These are phyloP conservation scores for Firmiana major DNA, from an alignment of 345 rosid species.

Conservation along the genomic window DNA sequence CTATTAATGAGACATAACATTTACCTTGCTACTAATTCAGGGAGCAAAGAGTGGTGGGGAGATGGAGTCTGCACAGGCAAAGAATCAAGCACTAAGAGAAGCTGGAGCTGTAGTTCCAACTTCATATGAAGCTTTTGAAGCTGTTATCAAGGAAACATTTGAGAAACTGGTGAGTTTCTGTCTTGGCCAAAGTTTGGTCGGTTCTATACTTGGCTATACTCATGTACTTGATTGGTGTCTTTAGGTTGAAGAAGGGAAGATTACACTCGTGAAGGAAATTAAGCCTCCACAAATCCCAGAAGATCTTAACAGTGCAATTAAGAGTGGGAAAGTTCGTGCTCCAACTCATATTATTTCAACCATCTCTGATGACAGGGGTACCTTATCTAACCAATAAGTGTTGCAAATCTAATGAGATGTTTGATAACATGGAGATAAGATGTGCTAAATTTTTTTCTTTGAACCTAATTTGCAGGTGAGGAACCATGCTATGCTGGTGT, in stretches of 20 bases:
- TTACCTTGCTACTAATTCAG: conserved; percentile 35
- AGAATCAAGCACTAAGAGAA: conserved; percentile 85
- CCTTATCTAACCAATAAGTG: neutral
- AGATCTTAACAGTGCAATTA: conserved; percentile 88
- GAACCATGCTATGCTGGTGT: conserved; percentile 99
- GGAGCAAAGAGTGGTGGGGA: conserved; percentile 99
- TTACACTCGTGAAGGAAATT: conserved; percentile 72
- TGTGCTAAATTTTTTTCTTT: conserved; percentile 9
- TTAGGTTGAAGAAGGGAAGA: conserved; percentile 77
- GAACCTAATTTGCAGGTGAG: conserved; percentile 53
- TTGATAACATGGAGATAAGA: neutral
- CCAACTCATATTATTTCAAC: conserved; percentile 97
- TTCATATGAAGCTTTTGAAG: conserved; percentile 77
- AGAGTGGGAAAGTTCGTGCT: conserved; percentile 96
- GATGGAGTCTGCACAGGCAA: conserved; percentile 98
- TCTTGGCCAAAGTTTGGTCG: neutral
- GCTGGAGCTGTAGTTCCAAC: conserved; percentile 93
- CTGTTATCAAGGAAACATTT: conserved; percentile 74
- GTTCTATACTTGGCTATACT: neutral
- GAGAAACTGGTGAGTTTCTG: conserved; percentile 63
- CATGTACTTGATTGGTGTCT: conserved; percentile 4
- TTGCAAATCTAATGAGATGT: neutral
- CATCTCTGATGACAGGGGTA: conserved; percentile 96
- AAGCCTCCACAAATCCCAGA: conserved; percentile 92
- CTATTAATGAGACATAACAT: neutral